Base-by-base conservation (phyloP, 2,329 filamentous ascomycete species). In the Colletotrichum sidae region DNA sequence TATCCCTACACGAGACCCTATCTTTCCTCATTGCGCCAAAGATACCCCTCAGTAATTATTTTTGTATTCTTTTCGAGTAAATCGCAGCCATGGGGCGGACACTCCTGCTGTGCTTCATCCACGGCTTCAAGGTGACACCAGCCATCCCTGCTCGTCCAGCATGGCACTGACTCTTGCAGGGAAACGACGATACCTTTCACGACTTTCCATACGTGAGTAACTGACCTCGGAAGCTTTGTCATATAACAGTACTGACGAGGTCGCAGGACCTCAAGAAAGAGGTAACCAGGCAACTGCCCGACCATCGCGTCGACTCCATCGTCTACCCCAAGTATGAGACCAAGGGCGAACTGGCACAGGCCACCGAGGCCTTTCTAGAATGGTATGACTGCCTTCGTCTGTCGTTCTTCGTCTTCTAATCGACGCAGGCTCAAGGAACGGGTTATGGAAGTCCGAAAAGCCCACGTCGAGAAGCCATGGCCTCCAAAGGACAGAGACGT, bases 401-500 rank as follows among this genome's bases (percentile, higher is more conserved):
- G 34, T n/a, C n/a, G 3, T 8, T n/a, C 33, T 7, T 37, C 39
- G 44, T 58, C 42, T 55, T 57, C 15, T 57, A 53, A 7, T 7
- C 46, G 49, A 2, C 3, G 1, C 49, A 92, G 90, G 91, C 84
- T 97, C 51, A 91, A 92, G 72, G 89, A 94, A 73, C 88, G 89
- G 69, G 92, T 96, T 42, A 93, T 95, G 75, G 91, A 94, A 52
- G 81, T 95, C 13, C 78, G 84, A 67, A 93, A 96, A 74, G 86
- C 88, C 63, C 86, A 86, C 38, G 88, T 90, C 67, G 83, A 85
- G 33, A 92, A 88, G 1, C 89, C 92, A 9, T 93, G 91, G 72
- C 93, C 93, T 1, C 93, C 92, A 1, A 85, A 92, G 50, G 91
- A 96, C 70, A 89, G 91, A n/a, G 89, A 90, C 1, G 92, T 97